A percentile compares a stretch with the other conserved stretches of the same genome.
Evolutionary conservation across 108 stramenopile genomes (phyloP).

Genomic region (Skeletonema tropicum): DNA sequence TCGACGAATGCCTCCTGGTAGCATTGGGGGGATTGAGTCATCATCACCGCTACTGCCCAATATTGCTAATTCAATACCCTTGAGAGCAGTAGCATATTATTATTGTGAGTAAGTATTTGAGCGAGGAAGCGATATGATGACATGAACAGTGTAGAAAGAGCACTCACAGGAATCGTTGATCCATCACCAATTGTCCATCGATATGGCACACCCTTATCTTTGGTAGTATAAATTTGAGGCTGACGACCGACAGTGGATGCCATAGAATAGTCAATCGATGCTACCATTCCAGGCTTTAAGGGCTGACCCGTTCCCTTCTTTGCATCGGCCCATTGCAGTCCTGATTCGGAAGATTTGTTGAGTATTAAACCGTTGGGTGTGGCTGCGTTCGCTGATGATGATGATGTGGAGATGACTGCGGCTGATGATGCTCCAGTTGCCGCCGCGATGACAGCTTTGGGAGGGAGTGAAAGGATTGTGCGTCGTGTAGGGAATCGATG

Average conservation of each 20-base stretch:
- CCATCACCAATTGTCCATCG: constrained; percentile 23
- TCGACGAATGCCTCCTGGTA: constrained; percentile 20
- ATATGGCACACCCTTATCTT: constrained; percentile 23
- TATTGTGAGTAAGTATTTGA: no score
- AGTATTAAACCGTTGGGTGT: neutral
- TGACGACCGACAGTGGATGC: constrained; percentile 14
- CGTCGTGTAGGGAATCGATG: neutral
- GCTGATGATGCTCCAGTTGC: neutral
- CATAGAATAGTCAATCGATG: constrained; percentile 18
- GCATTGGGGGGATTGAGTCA: constrained; percentile 16
- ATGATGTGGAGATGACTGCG: neutral
- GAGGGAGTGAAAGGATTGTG: neutral
- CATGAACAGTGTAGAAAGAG: no score
- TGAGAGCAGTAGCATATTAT: no score
- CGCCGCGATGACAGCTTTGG: neutral
- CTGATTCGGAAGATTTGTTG: neutral
- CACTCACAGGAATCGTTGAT: constrained; percentile 2
- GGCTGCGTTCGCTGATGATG: neutral
- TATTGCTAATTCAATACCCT: constrained; percentile 21
- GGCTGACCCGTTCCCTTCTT: constrained; percentile 12
- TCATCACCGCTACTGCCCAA: neutral
- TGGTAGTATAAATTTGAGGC: constrained; percentile 22
- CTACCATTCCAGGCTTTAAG: neutral
- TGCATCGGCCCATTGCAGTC: constrained; percentile 19
- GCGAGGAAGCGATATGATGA: no score